A percentile compares a stretch with the other conserved stretches of the same genome.
phyloP scores from a whole-genome alignment of 495 filamentous ascomycete species.

The Aspergillus panamensis region DNA sequence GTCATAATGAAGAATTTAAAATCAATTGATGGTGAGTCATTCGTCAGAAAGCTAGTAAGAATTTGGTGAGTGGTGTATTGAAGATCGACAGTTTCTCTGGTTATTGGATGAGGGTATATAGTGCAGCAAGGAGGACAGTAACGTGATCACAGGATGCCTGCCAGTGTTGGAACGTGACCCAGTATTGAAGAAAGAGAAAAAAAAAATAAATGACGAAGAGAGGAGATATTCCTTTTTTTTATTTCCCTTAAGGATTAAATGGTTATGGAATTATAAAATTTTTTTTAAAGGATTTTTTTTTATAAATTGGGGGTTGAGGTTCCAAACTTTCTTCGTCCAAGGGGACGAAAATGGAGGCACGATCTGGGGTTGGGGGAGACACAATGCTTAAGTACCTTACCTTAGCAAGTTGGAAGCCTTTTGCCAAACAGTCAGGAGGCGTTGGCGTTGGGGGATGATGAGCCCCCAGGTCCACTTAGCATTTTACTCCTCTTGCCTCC shows the following conservation, averaged over 20 bases:
- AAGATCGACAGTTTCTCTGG: neutral
- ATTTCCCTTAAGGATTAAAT: conserved; percentile 8
- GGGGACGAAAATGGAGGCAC: conserved; percentile 21
- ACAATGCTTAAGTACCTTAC: conserved; percentile 29
- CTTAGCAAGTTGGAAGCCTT: conserved; percentile 7
- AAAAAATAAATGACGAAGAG: conserved; percentile 18
- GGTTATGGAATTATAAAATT: conserved; percentile 16
- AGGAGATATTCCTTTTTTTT: conserved; percentile 30
- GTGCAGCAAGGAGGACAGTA: neutral
- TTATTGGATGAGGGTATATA: neutral
- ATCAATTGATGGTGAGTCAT: conserved; percentile 14
- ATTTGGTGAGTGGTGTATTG: conserved; percentile 19
- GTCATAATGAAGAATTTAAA: conserved; percentile 22
- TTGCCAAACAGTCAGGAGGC: conserved; percentile 19
- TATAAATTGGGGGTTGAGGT: conserved; percentile 6
- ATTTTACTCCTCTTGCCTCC: conserved; percentile 20
- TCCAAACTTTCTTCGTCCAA: conserved; percentile 22
- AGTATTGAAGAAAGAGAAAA: neutral
- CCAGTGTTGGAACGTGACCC: conserved; percentile 7
- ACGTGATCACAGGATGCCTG: conserved; percentile 2
- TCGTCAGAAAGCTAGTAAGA: conserved; percentile 4
- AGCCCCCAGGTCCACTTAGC: conserved; percentile 29
- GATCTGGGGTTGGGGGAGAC: conserved; percentile 23
- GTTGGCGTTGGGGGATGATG: conserved; percentile 27
- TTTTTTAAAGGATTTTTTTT: conserved; percentile 11